Base-by-base conservation (phyloP, 306 rosid species). In the Coriaria nepalensis region DNA sequence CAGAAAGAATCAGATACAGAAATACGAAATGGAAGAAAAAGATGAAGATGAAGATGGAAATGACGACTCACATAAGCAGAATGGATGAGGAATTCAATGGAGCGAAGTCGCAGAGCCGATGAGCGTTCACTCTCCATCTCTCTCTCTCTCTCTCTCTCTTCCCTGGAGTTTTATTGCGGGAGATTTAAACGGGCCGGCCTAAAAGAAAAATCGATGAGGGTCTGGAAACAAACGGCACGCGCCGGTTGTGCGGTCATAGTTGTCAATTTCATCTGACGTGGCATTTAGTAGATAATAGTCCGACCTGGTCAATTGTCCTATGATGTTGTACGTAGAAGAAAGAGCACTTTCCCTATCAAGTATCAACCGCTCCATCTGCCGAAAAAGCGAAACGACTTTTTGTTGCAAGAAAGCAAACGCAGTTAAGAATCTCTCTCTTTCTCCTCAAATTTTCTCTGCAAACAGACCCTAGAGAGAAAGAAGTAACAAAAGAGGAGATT, bases 81-180 rank as follows among this genome's bases (percentile, higher is more conserved):
- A 33, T 73, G 66, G 48, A 83, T 68, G 35, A 87, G 83, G 56
- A 87, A 78, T 48, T 73, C 71, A 7, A 80, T 39, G 46, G 68
- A 14, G 6, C 59, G 56, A 33, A 48, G 63, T 4, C 86, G 80
- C 40, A 57, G 61, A 57, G 48, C n/a, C 43, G 68, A 38, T 48
- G 57, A 64, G 8, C 6, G 10, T 43, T 51, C 71, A 9, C 41
- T 52, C 11, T 59, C 44, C 62, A 39, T 67, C 60, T 48, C 65
- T 61, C 8, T 20, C 5, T 35, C 43, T 44, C 35, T 20, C 37
- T 5, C 1, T 10, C 50, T 38, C 13, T 45, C 47, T 61, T 43
- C 38, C 9, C 47, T 9, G 41, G 40, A 0, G n/a, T n/a, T 35
- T 6, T 35, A 6, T 43, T 33, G 36, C 45, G 29, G 59, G 59